These are phyloP conservation scores for Trichophyton equinum DNA, from an alignment of 2,329 filamentous ascomycete genomes.

Conservation along the genomic window DNA sequence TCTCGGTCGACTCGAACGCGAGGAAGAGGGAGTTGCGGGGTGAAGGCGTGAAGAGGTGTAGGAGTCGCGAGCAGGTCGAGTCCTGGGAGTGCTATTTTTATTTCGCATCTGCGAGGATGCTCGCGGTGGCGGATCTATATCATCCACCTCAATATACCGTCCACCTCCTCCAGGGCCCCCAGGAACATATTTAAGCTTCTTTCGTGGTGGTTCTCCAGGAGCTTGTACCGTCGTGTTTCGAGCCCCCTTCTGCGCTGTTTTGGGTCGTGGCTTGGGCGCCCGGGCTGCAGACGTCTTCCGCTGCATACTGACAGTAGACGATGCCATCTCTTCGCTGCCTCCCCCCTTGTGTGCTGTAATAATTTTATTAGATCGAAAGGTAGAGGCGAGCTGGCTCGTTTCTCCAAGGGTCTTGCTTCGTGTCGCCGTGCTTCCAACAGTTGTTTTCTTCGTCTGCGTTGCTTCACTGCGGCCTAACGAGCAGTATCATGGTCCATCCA, in stretches of 20 bases:
- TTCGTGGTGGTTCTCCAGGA: constrained; percentile 49
- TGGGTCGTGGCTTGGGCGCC: constrained; percentile 21
- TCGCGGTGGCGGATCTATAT: constrained; percentile 44
- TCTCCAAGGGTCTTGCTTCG: background rate
- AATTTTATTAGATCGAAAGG: background rate
- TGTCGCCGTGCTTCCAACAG: background rate
- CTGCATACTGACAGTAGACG: constrained; percentile 21
- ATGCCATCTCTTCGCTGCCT: background rate
- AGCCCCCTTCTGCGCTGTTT: constrained; percentile 22
- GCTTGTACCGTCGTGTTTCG: constrained; percentile 19
- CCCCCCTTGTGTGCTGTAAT: background rate
- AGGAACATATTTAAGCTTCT: constrained; percentile 67
- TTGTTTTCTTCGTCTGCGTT: background rate
- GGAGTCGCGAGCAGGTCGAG: constrained; percentile 33
- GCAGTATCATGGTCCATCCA: background rate
- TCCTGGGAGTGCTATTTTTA: constrained; percentile 26
- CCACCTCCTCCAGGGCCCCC: constrained; percentile 78
- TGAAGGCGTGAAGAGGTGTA: constrained; percentile 25
- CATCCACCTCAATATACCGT: constrained; percentile 64
- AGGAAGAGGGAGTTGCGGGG: constrained; percentile 18
- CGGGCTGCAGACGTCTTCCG: constrained; percentile 19
- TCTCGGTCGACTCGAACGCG: constrained; percentile 31
- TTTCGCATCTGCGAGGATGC: background rate
- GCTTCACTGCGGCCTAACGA: background rate
- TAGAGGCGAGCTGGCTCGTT: background rate